These are phyloP conservation scores for Austroboletus eburneus DNA, from an alignment of 768 basidiomycete genomes.

Conservation along the genomic window DNA sequence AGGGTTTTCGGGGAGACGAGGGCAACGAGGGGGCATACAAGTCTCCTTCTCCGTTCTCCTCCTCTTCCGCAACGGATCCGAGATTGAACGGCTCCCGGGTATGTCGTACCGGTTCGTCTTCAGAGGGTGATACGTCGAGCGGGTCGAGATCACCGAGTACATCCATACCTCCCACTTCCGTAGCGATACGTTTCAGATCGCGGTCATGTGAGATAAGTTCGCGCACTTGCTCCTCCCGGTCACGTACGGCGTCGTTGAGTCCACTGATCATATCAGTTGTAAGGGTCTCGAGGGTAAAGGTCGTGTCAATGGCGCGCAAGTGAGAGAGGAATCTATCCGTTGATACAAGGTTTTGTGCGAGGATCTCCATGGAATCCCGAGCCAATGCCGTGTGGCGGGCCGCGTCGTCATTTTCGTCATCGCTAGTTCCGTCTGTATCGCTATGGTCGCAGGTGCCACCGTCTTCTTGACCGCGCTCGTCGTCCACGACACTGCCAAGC, in stretches of 20 bases:
- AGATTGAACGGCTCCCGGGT: slow-evolving; percentile 28
- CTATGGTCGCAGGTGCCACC: slow-evolving; percentile 11
- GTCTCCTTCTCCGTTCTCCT: slow-evolving; percentile 37
- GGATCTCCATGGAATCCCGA: slow-evolving; percentile 66
- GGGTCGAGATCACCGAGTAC: slow-evolving; percentile 66
- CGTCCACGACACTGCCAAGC: slow-evolving; percentile 18
- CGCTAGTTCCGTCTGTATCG: slow-evolving; percentile 10
- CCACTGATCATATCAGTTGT: slow-evolving; percentile 75
- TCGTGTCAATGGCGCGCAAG: slow-evolving; percentile 62
- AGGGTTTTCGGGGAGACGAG: slow-evolving; percentile 51
- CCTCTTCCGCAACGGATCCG: slow-evolving; percentile 39
- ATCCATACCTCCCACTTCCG: slow-evolving; percentile 74
- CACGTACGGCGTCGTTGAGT: slow-evolving; percentile 69
- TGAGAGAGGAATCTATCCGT: slow-evolving; percentile 75
- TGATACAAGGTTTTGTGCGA: slow-evolving; percentile 69
- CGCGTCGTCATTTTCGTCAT: slow-evolving; percentile 29
- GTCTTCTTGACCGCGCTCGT: slow-evolving; percentile 13
- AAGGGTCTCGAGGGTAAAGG: slow-evolving; percentile 53
- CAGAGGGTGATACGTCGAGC: slow-evolving; percentile 40
- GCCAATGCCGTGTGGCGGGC: slow-evolving; percentile 19
- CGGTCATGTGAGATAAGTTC: slow-evolving; percentile 75
- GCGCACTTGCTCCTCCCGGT: slow-evolving; percentile 79
- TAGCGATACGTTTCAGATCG: slow-evolving; percentile 72
- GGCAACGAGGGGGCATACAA: slow-evolving; percentile 39
- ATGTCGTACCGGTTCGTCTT: slow-evolving; percentile 27